Evolutionary conservation across 345 rosid genomes (phyloP), one percentile per base, ranked within the genome.

Genomic region (Pistacia integerrima): DNA sequence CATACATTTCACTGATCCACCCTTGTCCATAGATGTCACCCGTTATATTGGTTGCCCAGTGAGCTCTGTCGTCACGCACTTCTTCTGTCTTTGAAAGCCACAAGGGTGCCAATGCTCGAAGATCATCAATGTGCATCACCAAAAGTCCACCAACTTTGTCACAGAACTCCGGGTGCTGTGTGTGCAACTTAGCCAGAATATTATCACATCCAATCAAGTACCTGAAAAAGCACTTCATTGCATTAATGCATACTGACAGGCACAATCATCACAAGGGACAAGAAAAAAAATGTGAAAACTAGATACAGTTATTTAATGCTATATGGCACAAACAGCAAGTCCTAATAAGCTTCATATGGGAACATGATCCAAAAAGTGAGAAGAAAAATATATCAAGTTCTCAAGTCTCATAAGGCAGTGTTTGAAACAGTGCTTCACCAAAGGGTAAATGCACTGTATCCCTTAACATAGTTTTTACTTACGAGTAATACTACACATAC

Each of bases 1-100:
- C 99, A 84, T 94, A 93, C 98, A 96, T 96, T 90, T 96, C 99
- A 80, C 98, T 96, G 70, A 96, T 96, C 98, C 98, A 96, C 74
- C 99, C 98, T 85, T 83, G 68, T 11, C 91, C 97, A 60, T 96
- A 96, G 80, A 94, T 91, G 78, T 96, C 99, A n/a, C 99, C 99
- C 11, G 99, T 96, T 76, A 96, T 76, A 74, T 96, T 94, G 82
- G 99, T 96, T 38, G 87, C 76, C 98, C 99, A 96, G 79, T 94
- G 99, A 82, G 90, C 90, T 76, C 81, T 91, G 75, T 94, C 99
- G 76, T 85, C 94, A 55, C 98, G 96, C 46, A 96, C 98, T 78
- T 94, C 98, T 88, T 93, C 98, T 0, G 98, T 96, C 89, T 96
- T 96, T 49, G 98, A 89, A 38, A 96, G 97, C 99, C 99, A 96